Conservation (phyloP, 2,329 filamentous ascomycete genomes). For the Fusarium temperatum region DNA sequence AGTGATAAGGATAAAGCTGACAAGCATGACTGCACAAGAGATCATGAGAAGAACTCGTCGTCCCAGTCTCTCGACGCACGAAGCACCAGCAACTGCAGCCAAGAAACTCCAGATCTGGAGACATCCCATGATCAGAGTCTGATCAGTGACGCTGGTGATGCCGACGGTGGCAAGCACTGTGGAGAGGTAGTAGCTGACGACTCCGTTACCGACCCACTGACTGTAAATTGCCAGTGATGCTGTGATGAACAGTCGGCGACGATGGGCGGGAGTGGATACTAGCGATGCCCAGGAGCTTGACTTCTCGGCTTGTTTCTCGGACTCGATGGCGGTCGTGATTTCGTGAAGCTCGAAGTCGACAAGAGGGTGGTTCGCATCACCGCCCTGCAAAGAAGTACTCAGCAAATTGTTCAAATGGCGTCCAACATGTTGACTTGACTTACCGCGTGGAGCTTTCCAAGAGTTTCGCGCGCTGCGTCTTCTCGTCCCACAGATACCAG, state of each 20-base stretch:
- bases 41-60: constrained; percentile 7
- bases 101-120: constrained; percentile 18
- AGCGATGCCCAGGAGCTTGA: constrained; percentile 7
- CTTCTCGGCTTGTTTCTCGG: constrained; percentile 8
- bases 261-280: constrained; percentile 4
- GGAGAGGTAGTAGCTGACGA: constrained; percentile 14
- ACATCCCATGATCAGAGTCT: constrained; percentile 15
- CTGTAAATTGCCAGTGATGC: constrained; percentile 7
- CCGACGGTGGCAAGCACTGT: constrained; percentile 3
- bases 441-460: constrained; percentile 3
- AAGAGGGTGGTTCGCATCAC: constrained; percentile 3
- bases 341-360: constrained; percentile 17
- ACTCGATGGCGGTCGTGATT: constrained; percentile 11
- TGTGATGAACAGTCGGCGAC: constrained; percentile 9
- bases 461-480: neutral
- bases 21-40: constrained; percentile 6
- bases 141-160: constrained; percentile 13
- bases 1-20: constrained; percentile 13
- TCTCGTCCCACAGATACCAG: neutral
- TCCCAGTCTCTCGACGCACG: neutral
- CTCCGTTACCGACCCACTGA: constrained; percentile 16
- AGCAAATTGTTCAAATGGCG: accelerated
- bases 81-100: constrained; percentile 1
- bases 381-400: neutral
- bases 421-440: neutral